These are phyloP conservation scores for Leccinum imitatum DNA, from an alignment of 768 basidiomycete genomes.

Conservation along the genomic window DNA sequence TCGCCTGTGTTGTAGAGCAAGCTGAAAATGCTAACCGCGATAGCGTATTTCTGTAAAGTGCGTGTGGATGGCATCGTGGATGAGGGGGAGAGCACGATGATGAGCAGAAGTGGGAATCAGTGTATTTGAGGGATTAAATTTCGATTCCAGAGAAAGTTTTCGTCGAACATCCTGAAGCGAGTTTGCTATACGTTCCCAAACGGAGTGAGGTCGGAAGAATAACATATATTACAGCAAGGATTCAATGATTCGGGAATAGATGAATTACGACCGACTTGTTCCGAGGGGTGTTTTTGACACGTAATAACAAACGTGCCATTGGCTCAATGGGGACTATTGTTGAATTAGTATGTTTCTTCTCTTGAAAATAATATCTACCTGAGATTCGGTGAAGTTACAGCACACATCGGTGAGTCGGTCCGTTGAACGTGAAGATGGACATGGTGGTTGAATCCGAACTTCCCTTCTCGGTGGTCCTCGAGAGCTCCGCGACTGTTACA, in stretches of 20 bases:
- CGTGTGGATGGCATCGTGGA: conserved; percentile 19
- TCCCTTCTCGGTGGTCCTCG: background rate
- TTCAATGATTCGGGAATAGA: background rate
- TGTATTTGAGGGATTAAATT: background rate
- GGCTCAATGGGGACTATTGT: background rate
- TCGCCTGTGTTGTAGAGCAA: conserved; percentile 41
- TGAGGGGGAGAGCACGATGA: background rate
- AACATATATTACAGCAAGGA: background rate
- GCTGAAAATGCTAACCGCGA: conserved; percentile 42
- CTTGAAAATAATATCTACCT: background rate
- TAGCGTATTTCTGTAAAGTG: conserved; percentile 36
- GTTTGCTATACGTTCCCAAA: too few species aligned
- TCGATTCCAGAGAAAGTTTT: background rate
- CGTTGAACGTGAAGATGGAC: too few species aligned
- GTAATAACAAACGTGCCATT: background rate
- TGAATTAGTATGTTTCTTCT: background rate
- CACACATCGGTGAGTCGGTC: too few species aligned
- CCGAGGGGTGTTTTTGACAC: background rate
- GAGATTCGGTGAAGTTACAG: background rate
- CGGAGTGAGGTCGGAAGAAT: too few species aligned
- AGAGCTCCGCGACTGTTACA: too few species aligned
- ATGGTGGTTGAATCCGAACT: background rate
- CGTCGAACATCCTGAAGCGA: background rate
- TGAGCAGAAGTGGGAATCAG: background rate
- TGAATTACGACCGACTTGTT: background rate